Conservation (phyloP, 2,329 filamentous ascomycete species). For the Beauveria caledonica region DNA sequence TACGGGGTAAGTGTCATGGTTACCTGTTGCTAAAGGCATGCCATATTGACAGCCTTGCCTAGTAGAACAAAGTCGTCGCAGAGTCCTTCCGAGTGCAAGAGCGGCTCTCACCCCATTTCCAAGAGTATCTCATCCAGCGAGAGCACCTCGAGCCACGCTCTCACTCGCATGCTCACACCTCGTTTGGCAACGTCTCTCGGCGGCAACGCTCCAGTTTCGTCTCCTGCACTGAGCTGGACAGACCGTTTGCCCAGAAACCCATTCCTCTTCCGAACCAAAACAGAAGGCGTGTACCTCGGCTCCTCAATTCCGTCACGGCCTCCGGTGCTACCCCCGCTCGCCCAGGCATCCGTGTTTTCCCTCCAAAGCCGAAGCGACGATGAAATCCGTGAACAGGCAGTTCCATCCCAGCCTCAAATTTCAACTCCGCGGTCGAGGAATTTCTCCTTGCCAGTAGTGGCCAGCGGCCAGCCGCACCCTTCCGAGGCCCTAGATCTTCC, state of each 20-base stretch:
- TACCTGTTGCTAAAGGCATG: not conserved
- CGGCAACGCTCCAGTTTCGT: not conserved
- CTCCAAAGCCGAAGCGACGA: slow-evolving; percentile 1
- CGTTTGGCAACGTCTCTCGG: not conserved
- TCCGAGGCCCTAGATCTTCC: not conserved
- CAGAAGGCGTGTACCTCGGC: not conserved
- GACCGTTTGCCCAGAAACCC: not conserved
- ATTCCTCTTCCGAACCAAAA: slow-evolving; percentile 3
- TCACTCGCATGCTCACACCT: not conserved
- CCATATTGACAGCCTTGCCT: not conserved
- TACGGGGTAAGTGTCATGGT: not conserved
- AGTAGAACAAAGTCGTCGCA: not conserved
- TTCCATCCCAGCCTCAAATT: not conserved
- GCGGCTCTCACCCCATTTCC: not conserved
- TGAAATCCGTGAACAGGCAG: not conserved
- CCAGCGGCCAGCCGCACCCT: not conserved
- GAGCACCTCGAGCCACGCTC: not conserved
- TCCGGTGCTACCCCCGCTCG: not conserved
- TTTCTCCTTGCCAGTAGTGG: not conserved
- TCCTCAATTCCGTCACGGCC: not conserved
- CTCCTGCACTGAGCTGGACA: not conserved
- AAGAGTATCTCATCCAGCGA: slow-evolving; percentile 6
- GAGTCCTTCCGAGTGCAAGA: not conserved
- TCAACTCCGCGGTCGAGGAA: not conserved
- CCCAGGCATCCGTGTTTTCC: not conserved